Evolutionary conservation across 305 asterid genomes (phyloP).

Genomic region (Caryopteris hybrid): DNA sequence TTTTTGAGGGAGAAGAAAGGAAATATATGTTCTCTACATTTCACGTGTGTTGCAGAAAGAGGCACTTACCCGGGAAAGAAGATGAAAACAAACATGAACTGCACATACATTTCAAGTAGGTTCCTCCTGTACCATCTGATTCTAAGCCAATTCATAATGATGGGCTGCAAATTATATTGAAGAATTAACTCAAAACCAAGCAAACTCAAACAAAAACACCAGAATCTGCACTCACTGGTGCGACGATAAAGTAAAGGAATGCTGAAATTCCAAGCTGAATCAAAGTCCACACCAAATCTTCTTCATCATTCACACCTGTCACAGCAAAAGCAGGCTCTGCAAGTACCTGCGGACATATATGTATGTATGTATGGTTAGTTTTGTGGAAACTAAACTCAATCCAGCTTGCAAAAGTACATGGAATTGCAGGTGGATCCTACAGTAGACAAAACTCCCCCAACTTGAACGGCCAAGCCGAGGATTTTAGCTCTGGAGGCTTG

Average conservation of each 20-base stretch:
- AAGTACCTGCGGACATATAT: constrained; percentile 37
- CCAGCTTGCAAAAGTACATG: background rate
- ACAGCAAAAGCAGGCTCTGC: constrained; percentile 64
- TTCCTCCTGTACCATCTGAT: constrained; percentile 82
- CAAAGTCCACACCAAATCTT: constrained; percentile 52
- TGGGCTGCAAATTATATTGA: constrained; percentile 49
- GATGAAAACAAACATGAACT: constrained; percentile 82
- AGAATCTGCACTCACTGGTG: constrained; percentile 51
- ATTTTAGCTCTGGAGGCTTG: constrained; percentile 20
- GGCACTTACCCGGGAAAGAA: constrained; percentile 75
- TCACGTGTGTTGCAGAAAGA: too few relatives aligned
- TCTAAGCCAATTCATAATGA: constrained; percentile 86
- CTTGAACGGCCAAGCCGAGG: constrained; percentile 51
- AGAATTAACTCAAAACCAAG: too few relatives aligned
- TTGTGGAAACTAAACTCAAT: background rate
- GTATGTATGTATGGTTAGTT: background rate
- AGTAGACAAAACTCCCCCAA: constrained; percentile 51
- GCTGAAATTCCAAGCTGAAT: constrained; percentile 67
- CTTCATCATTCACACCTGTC: constrained; percentile 67
- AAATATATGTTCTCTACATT: too few relatives aligned
- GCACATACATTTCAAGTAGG: constrained; percentile 75
- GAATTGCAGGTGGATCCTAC: constrained; percentile 27
- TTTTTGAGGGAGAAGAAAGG: too few relatives aligned
- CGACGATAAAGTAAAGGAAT: constrained; percentile 65
- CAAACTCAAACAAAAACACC: too few relatives aligned